Evolutionary conservation across 1,284 basidiomycete genomes (phyloP).

Genomic region (Pholiota adiposa): DNA sequence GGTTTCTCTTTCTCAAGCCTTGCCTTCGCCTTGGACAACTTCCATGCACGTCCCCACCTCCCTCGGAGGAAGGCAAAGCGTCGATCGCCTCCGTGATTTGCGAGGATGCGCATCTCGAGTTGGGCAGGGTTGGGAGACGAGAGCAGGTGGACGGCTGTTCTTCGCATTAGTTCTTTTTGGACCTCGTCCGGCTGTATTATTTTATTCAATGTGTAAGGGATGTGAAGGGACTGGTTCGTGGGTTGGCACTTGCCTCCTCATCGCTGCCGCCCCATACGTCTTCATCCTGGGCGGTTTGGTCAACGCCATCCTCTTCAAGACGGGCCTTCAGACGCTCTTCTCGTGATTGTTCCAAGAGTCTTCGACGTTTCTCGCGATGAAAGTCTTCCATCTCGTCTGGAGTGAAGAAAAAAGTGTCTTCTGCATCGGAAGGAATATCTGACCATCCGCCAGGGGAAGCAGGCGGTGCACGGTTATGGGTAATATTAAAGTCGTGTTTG

Average conservation of each 20-base stretch:
- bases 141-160: constrained; percentile 71
- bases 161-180: constrained; percentile 71
- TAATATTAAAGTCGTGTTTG: constrained; percentile 14
- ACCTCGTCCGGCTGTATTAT: constrained; percentile 74
- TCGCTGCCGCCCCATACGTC: constrained; percentile 72
- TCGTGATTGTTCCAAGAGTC: constrained; percentile 60
- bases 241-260: constrained; percentile 82
- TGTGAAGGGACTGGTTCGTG: no score
- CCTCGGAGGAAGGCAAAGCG: constrained; percentile 82
- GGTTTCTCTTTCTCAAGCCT: constrained; percentile 38
- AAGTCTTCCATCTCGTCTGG: constrained; percentile 70
- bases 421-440: constrained; percentile 80
- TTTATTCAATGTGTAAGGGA: no score
- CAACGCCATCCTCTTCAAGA: constrained; percentile 45
- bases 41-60: constrained; percentile 71
- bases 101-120: constrained; percentile 86
- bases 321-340: constrained; percentile 69
- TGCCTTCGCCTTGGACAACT: constrained; percentile 46
- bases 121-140: constrained; percentile 76
- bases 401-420: constrained; percentile 81
- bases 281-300: constrained; percentile 31
- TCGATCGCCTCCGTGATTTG: constrained; percentile 75
- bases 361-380: constrained; percentile 65
- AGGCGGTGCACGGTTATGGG: constrained; percentile 19
- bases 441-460: constrained; percentile 73